phyloP scores from a whole-genome alignment of 306 rosid genomes.

The Senna tora region DNA sequence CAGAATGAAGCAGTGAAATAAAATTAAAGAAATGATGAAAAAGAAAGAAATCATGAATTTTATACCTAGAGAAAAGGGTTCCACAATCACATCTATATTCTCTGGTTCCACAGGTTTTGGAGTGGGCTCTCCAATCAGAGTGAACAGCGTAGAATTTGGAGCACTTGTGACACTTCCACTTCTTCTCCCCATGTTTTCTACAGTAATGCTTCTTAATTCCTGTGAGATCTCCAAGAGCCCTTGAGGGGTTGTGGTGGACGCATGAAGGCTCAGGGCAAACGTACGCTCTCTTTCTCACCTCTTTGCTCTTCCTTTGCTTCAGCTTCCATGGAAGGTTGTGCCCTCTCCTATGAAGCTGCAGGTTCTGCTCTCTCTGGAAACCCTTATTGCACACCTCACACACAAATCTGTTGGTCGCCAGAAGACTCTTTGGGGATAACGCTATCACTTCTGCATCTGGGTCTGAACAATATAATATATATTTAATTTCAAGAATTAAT shows the following conservation, averaged over 20 bases:
- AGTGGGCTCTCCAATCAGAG: slow-evolving; percentile 99
- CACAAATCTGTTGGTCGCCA: slow-evolving; percentile 84
- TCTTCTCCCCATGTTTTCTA: slow-evolving; percentile 98
- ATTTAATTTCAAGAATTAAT: no score
- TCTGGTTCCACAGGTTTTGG: slow-evolving; percentile 94
- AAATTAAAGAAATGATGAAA: no score
- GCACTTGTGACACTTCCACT: slow-evolving; percentile 98
- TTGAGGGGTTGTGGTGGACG: slow-evolving; percentile 93
- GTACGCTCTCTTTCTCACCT: slow-evolving; percentile 79
- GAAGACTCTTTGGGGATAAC: slow-evolving; percentile 77
- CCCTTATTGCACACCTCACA: slow-evolving; percentile 96
- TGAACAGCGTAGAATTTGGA: slow-evolving; percentile 93
- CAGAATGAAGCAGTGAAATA: no score
- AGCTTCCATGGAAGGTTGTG: slow-evolving; percentile 96
- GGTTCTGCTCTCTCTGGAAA: slow-evolving; percentile 90
- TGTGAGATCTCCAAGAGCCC: slow-evolving; percentile 95
- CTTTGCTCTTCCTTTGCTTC: slow-evolving; percentile 85
- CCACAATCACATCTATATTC: slow-evolving; percentile 99
- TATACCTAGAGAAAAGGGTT: slow-evolving; percentile 95
- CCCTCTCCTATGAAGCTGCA: slow-evolving; percentile 91
- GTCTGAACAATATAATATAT: slow-evolving; percentile 45
- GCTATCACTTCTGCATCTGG: slow-evolving; percentile 97
- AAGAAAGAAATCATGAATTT: not conserved
- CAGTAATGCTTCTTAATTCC: slow-evolving; percentile 94
- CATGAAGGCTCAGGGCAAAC: slow-evolving; percentile 97